These are phyloP conservation scores for Trichophyton schoenleinii DNA, from an alignment of 2,329 filamentous ascomycete species.

Conservation along the genomic window DNA sequence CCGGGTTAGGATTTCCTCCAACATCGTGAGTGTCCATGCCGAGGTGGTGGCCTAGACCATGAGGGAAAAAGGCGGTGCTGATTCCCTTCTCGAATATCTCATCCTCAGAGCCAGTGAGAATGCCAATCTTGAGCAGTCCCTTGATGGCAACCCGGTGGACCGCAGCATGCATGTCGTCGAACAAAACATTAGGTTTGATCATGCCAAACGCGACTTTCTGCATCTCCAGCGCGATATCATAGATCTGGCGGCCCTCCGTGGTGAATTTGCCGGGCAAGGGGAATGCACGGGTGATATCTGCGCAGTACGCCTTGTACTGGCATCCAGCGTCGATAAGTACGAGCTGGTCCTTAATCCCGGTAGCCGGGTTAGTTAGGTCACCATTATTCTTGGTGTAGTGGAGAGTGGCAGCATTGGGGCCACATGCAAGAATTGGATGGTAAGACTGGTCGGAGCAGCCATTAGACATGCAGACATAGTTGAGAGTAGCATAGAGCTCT, in stretches of 20 bases:
- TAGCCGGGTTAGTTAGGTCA: constrained; percentile 43
- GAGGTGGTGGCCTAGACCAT: constrained; percentile 80
- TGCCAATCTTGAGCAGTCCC: constrained; percentile 58
- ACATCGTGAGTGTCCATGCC: constrained; percentile 90
- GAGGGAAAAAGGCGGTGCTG: constrained; percentile 84
- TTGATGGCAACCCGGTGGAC: constrained; percentile 61
- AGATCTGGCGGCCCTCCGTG: constrained; percentile 57
- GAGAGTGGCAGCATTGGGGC: constrained; percentile 67
- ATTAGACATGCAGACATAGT: constrained; percentile 56
- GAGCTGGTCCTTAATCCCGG: constrained; percentile 44
- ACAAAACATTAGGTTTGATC: constrained; percentile 56
- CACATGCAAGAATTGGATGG: constrained; percentile 73
- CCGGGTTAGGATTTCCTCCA: constrained; percentile 58
- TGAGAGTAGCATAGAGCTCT: constrained; percentile 69
- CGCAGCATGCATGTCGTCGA: constrained; percentile 58
- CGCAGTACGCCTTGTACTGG: constrained; percentile 75
- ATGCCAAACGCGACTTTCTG: constrained; percentile 59
- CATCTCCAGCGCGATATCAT: constrained; percentile 69
- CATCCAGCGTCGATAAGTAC: constrained; percentile 78
- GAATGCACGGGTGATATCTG: constrained; percentile 80
- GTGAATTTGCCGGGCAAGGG: constrained; percentile 62
- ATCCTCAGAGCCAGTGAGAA: constrained; percentile 51
- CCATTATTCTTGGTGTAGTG: constrained; percentile 79
- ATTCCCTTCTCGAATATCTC: constrained; percentile 67
- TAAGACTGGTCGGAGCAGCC: constrained; percentile 74